A percentile compares a stretch with the other conserved stretches of the same genome.
phyloP scores from a whole-genome alignment of 2,329 filamentous ascomycete genomes.

The Trichophyton simii region DNA sequence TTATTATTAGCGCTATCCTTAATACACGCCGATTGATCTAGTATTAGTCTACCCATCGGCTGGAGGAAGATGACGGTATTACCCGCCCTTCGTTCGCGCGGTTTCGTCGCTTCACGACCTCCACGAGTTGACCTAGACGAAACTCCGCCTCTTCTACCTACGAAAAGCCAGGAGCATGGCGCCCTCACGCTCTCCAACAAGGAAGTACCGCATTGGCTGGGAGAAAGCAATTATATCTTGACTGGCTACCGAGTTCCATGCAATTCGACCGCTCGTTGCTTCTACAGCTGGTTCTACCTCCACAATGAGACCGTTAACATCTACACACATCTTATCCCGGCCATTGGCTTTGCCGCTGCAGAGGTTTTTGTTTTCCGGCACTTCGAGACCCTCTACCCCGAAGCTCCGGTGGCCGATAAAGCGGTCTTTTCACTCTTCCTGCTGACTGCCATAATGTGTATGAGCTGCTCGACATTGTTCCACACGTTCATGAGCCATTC shows the following conservation, averaged over 20 bases:
- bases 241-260: conserved; percentile 53
- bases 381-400: conserved; percentile 8
- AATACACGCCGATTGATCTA: not conserved
- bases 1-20: not conserved
- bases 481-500: conserved; percentile 22
- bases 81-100: not conserved
- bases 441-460: conserved; percentile 51
- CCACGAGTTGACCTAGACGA: conserved; percentile 1
- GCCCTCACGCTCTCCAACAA: conserved; percentile 35
- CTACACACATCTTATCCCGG: conserved; percentile 58
- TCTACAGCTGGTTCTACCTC: conserved; percentile 47
- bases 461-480: conserved; percentile 41
- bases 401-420: conserved; percentile 5
- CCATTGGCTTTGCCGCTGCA: conserved; percentile 40
- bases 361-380: conserved; percentile 9
- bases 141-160: not conserved
- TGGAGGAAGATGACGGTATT: not conserved
- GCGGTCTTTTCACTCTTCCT: conserved; percentile 49
- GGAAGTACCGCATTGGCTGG: conserved; percentile 42
- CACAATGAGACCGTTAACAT: conserved; percentile 63
- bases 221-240: conserved; percentile 57
- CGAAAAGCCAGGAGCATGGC: not conserved
- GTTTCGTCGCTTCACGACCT: not conserved
- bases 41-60: not conserved
- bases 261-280: conserved; percentile 46